Percentiles rank a stretch among this genome's conserved stretches.
Evolutionary conservation across 208 protist species (phyloP).

Genomic region (Acanthamoeba healyi): DNA sequence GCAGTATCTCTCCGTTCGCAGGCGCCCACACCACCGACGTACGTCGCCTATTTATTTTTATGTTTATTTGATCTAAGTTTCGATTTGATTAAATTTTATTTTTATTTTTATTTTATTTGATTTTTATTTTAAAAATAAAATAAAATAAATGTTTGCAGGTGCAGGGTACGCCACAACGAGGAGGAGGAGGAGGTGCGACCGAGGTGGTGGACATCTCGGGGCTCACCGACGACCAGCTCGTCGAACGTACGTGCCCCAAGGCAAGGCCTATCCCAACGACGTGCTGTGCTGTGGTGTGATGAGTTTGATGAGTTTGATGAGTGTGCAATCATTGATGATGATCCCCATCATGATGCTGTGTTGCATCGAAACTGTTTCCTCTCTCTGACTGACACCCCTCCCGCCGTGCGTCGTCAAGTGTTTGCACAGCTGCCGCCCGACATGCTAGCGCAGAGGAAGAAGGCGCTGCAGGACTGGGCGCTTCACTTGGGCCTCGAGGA

Average conservation of each 20-base stretch:
- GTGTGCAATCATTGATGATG: no score
- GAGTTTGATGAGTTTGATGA: no score
- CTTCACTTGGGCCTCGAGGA: constrained; percentile 41
- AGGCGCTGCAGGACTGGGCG: constrained; percentile 32
- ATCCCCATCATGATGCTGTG: no score
- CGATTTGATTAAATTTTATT: background rate
- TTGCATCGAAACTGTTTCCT: no score
- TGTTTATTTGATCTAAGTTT: background rate
- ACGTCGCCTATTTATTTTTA: background rate
- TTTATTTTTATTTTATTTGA: background rate
- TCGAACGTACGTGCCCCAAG: background rate
- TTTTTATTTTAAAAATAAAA: background rate
- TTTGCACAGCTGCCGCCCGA: constrained; percentile 49
- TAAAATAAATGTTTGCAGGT: background rate
- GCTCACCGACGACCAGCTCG: constrained; percentile 36
- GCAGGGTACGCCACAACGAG: background rate
- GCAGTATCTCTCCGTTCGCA: background rate
- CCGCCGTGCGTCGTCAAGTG: no score
- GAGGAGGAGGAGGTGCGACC: no score
- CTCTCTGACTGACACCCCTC: no score
- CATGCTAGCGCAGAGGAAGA: constrained; percentile 6
- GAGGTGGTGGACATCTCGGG: constrained; percentile 26
- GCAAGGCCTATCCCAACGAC: no score
- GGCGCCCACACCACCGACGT: background rate
- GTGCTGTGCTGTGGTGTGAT: no score